Conservation (phyloP, 179 eudicot genomes). For the Spergularia azorica region DNA sequence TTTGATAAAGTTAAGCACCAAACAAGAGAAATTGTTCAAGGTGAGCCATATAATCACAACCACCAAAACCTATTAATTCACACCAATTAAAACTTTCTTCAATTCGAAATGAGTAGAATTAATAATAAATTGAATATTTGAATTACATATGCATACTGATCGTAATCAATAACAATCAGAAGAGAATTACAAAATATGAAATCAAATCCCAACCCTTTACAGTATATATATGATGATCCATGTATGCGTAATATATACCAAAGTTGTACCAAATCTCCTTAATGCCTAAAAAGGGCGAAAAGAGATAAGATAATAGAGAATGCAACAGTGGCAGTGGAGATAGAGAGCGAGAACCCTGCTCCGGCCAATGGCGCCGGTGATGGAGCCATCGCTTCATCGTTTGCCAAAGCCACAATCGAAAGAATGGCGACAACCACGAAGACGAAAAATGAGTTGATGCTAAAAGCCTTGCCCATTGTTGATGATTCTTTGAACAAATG, state of each 20-base stretch:
- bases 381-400: conserved; percentile 27
- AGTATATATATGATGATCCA: too few relatives aligned
- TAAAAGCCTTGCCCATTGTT: conserved; percentile 15
- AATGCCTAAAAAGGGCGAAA: conserved; percentile 31
- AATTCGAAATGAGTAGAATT: too few relatives aligned
- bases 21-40: too few relatives aligned
- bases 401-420: conserved; percentile 1
- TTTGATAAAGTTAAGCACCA: too few relatives aligned
- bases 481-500: neutral
- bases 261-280: neutral
- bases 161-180: too few relatives aligned
- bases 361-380: conserved; percentile 49
- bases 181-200: too few relatives aligned
- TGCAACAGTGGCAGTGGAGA: conserved; percentile 29
- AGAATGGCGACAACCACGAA: conserved; percentile 10
- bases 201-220: too few relatives aligned
- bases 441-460: conserved; percentile 13
- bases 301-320: conserved; percentile 30
- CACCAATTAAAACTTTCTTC: too few relatives aligned
- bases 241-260: neutral
- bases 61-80: too few relatives aligned
- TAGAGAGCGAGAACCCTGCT: conserved; percentile 41
- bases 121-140: too few relatives aligned
- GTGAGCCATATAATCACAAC: too few relatives aligned
- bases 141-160: too few relatives aligned